These are phyloP conservation scores for Suhomyces yuchorum DNA, from an alignment of 1,139 yeast genomes.

Conservation along the genomic window DNA sequence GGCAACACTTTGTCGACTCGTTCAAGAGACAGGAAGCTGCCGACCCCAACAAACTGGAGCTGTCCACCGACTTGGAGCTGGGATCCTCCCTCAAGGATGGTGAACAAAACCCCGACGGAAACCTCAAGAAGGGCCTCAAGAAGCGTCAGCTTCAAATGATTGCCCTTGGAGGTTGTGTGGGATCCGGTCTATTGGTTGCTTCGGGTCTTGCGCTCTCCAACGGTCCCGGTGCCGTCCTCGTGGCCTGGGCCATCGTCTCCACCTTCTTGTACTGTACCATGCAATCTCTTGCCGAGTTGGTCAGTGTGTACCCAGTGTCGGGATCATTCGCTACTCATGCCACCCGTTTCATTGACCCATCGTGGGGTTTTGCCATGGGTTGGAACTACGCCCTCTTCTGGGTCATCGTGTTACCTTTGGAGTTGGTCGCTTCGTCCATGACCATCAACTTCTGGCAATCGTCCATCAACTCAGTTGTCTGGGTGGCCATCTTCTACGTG, in stretches of 20 bases:
- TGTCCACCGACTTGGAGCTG: slow-evolving; percentile 5
- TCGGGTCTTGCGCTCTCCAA: slow-evolving; percentile 38
- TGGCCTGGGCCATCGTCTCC: slow-evolving; percentile 48
- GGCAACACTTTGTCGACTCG: slow-evolving; percentile 36
- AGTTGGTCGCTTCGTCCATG: slow-evolving; percentile 70
- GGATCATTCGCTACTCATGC: slow-evolving; percentile 74
- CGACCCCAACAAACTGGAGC: neutral
- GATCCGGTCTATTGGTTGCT: slow-evolving; percentile 40
- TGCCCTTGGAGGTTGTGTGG: slow-evolving; percentile 44
- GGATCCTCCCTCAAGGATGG: neutral
- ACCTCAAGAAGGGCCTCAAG: slow-evolving; percentile 33
- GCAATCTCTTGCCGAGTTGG: slow-evolving; percentile 69
- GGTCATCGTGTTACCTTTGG: slow-evolving; percentile 69
- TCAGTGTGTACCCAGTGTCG: slow-evolving; percentile 65
- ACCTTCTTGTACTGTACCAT: slow-evolving; percentile 61
- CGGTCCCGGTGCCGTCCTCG: slow-evolving; percentile 43
- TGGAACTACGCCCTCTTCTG: slow-evolving; percentile 72
- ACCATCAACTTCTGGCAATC: slow-evolving; percentile 69
- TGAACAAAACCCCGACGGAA: slow-evolving; percentile 4
- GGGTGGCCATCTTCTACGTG: slow-evolving; percentile 67
- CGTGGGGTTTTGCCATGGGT: slow-evolving; percentile 77
- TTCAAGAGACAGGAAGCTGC: slow-evolving; percentile 27
- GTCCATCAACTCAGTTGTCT: slow-evolving; percentile 58
- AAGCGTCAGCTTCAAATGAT: slow-evolving; percentile 42
- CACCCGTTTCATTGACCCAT: slow-evolving; percentile 64